Evolutionary conservation across 306 rosid genomes (phyloP).

Genomic region (Amphicarpaea edgeworthii): DNA sequence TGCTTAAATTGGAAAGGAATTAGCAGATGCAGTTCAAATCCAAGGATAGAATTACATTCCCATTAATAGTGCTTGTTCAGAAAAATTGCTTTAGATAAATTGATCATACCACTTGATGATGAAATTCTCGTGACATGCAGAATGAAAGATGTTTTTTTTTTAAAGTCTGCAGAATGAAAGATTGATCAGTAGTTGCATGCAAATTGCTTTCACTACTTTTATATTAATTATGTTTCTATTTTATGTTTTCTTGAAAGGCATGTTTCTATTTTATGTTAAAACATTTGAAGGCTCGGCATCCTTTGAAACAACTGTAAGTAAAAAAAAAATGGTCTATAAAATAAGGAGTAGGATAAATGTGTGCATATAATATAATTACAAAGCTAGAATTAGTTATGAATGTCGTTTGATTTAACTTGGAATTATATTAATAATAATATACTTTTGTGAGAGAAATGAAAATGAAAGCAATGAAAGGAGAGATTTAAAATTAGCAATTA

Average conservation of each 20-base stretch:
- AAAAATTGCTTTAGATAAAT: slow-evolving; percentile 3
- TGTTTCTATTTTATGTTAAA: slow-evolving; percentile 2
- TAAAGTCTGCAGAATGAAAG: too few species aligned
- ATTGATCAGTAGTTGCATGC: not conserved
- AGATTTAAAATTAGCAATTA: not conserved
- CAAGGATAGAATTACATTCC: not conserved
- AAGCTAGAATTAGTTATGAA: not conserved
- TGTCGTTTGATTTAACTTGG: not conserved
- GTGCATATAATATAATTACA: not conserved
- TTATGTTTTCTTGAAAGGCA: too few species aligned
- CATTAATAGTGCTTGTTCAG: not conserved
- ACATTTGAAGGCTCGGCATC: not conserved
- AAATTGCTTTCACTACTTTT: not conserved
- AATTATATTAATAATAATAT: not conserved
- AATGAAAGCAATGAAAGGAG: not conserved
- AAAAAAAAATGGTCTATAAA: too few species aligned
- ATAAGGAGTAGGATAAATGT: too few species aligned
- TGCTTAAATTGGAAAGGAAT: not conserved
- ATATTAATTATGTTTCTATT: not conserved
- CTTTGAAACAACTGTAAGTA: too few species aligned
- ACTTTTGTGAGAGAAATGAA: not conserved
- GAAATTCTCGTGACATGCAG: slow-evolving; percentile 5
- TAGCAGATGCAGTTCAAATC: not conserved
- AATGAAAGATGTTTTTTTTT: too few species aligned
- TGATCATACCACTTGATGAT: not conserved